These are phyloP conservation scores for Yamadazyma diddensiae DNA, from an alignment of 1,139 yeast species.

Conservation along the genomic window DNA sequence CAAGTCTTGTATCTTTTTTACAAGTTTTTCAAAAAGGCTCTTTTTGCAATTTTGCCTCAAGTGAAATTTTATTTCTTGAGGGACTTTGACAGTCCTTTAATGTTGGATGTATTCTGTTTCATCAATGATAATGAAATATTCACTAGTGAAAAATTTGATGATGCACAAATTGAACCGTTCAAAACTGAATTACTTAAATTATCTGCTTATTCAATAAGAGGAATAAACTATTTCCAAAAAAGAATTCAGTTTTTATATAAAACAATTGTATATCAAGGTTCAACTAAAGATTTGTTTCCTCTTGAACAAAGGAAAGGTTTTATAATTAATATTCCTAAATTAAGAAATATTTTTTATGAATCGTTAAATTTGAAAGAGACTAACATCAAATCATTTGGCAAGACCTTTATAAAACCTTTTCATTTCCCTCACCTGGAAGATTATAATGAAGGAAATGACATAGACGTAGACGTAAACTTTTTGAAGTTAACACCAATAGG, in stretches of 20 bases:
- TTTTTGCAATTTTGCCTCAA: slow-evolving; percentile 41
- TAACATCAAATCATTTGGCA: slow-evolving; percentile 25
- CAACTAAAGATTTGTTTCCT: slow-evolving; percentile 24
- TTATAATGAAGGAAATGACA: slow-evolving; percentile 5
- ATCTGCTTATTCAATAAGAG: slow-evolving; percentile 32
- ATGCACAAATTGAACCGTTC: slow-evolving; percentile 7
- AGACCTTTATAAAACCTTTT: slow-evolving; percentile 22
- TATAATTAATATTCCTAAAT: slow-evolving; percentile 23
- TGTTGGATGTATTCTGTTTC: slow-evolving; percentile 35
- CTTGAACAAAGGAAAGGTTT: slow-evolving; percentile 27
- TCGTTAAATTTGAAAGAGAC: slow-evolving; percentile 26
- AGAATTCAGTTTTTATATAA: slow-evolving; percentile 17
- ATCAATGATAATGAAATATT: slow-evolving; percentile 28
- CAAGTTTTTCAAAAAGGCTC: slow-evolving; percentile 33
- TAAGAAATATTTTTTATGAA: slow-evolving; percentile 25
- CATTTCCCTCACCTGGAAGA: slow-evolving; percentile 29
- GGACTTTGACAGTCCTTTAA: slow-evolving; percentile 44
- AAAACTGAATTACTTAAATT: slow-evolving; percentile 22
- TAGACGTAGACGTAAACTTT: slow-evolving; percentile 15
- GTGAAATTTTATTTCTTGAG: slow-evolving; percentile 39
- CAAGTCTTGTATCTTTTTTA: slow-evolving; percentile 33
- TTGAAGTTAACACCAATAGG: slow-evolving; percentile 17
- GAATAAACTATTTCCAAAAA: slow-evolving; percentile 26
- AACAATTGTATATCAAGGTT: slow-evolving; percentile 26
- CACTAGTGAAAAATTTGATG: slow-evolving; percentile 18